These are phyloP conservation scores for Ceratocystis colombiana DNA, from an alignment of 2,329 filamentous ascomycete species.

Conservation along the genomic window DNA sequence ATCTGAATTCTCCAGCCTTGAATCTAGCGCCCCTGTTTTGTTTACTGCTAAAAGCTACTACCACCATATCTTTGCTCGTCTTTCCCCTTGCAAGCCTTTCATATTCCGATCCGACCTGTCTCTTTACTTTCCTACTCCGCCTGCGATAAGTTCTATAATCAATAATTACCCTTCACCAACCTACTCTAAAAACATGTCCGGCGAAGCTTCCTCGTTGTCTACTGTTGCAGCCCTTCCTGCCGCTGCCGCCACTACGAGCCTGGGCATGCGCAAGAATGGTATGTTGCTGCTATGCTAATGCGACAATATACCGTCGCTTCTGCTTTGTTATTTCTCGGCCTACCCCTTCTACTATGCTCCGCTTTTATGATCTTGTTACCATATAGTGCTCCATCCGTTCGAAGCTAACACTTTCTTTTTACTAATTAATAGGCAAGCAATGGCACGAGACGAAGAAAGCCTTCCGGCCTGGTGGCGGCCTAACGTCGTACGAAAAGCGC, in stretches of 20 bases:
- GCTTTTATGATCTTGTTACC: neutral
- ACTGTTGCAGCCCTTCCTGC: slow-evolving; percentile 19
- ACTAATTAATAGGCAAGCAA: slow-evolving; percentile 62
- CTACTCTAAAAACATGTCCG: neutral
- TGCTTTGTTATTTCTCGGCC: neutral
- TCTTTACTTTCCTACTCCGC: too few species aligned
- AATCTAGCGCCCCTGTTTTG: too few species aligned
- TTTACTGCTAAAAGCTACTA: too few species aligned
- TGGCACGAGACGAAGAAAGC: slow-evolving; percentile 79
- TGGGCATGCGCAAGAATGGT: slow-evolving; percentile 80
- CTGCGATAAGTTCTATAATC: too few species aligned
- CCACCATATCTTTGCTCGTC: too few species aligned
- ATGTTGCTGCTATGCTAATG: slow-evolving; percentile 29
- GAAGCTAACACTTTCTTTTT: neutral
- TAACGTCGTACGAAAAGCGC: slow-evolving; percentile 70
- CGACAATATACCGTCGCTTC: too few species aligned
- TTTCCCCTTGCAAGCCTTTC: too few species aligned
- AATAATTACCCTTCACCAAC: neutral
- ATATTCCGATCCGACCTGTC: too few species aligned
- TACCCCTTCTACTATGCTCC: too few species aligned
- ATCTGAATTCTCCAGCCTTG: too few species aligned
- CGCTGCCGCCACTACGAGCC: slow-evolving; percentile 35
- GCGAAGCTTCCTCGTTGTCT: neutral
- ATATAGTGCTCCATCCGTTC: neutral
- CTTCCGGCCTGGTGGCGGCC: slow-evolving; percentile 70